Evolutionary conservation across 805 yeast species (phyloP), one percentile per base, ranked within the genome.

Genomic region (Suhomyces xylopsoci): DNA sequence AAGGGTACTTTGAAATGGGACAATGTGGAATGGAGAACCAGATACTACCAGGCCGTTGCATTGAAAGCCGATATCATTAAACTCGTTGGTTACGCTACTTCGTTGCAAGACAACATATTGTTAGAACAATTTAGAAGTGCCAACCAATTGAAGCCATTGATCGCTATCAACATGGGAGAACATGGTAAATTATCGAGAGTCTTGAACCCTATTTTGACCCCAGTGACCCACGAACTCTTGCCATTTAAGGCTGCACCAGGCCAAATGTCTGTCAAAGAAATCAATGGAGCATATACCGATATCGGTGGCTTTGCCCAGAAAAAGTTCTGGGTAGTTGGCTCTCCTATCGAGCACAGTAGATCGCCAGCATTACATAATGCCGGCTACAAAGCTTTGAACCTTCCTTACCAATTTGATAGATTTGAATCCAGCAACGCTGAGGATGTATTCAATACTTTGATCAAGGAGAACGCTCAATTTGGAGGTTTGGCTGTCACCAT

Each of bases 401-500:
- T 94, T 61, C 96, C 97, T 12, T 84, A 91, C 68, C 59, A 63
- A 4, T 91, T 92, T 64, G 79, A 70, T 14, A 76, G 78, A 56
- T 83, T 81, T 63, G 97, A 90, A 65, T 83, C 96, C 1, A 76
- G 74, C 19, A 80, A 82, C 59, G 89, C 85, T 8, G 63, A 65
- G 2, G 78, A 76, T 47, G 92, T 89, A 25, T 75, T 76, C 48
- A 71, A 76, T 10, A 69, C 78, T 45, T 66, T 91, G 51, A 73
- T 83, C 53, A 65, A 74, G 36, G 67, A 67, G 17, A 68, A 81
- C 14, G 64, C 72, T 7, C 62, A 66, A 30, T 87, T 94, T 62
- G 98, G 98, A 46, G 99, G 99, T n/a, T 83, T 88, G 56, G 92
- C 96, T 5, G 90, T 94, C 7, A 94, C 99, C 1, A 93, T 93